Evolutionary conservation across 164 flowering plant species (phyloP), one percentile per base, ranked within the genome.

Genomic region (Vitis amurensis): DNA sequence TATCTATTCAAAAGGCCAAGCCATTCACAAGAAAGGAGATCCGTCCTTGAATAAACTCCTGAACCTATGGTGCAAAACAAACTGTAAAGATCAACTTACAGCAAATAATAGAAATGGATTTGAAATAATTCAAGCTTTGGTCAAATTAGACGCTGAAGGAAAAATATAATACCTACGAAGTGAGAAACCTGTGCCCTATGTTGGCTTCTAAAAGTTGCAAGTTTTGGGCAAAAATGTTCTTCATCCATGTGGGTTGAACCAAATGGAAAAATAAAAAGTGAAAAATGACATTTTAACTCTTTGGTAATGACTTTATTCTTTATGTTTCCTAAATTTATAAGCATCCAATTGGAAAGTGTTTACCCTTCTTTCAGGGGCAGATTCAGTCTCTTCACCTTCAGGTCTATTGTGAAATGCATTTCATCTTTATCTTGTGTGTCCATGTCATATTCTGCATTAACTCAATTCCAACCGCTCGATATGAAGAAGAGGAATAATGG

Each of bases 361-460:
- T 14, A 60, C 4, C 47, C 48, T 60, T 60, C 10, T 16, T 13
- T 16, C 13, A 60, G 15, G n/a, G n/a, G 64, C 4, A 56, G 29
- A 47, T 61, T 61, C 15, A 61, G 11, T 61, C 15, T 49, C 19
- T 49, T 61, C 52, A 63, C 52, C 66, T 63, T 63, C 53, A 48
- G 23, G 2, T 19, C n/a, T n/a, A 37, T 16, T 37, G 50, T 14
- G 11, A 14, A 11, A 9, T n/a, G 16, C n/a, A 12, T 3, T 17
- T 9, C 19, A 60, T 47, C 47, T 14, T 31, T 47, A 29, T 11
- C 48, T 12, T 9, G 56, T 53, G 4, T 53, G 44, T 31, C 27
- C 27, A 23, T 23, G 27, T 23, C 27, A 23, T 23, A 23, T 23
- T 23, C 27, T 23, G 27, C 27, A 23, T 23, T 48, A 61, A 61